Conservation (phyloP, 345 rosid genomes). For the Ailanthus altissimus region DNA sequence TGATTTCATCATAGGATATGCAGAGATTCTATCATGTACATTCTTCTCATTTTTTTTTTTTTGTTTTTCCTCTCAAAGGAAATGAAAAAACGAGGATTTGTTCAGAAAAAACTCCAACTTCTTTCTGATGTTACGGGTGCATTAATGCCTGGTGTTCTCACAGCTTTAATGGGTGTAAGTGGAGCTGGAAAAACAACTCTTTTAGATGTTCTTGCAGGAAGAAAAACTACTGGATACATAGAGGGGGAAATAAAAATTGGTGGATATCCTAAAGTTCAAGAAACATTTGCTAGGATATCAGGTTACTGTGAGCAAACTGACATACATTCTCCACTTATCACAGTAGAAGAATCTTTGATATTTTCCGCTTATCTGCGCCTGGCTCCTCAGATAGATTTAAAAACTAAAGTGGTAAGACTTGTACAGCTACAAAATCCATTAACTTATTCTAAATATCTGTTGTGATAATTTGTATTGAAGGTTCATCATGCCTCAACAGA, state of each 20-base stretch:
- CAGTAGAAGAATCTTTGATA: slow-evolving; percentile 43
- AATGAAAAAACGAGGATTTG: slow-evolving; percentile 35
- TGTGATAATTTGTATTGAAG: no score
- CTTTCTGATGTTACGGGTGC: slow-evolving; percentile 44
- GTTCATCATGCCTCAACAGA: no score
- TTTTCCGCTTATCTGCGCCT: slow-evolving; percentile 47
- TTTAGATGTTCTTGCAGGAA: slow-evolving; percentile 56
- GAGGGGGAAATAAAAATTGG: slow-evolving; percentile 44
- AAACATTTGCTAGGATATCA: slow-evolving; percentile 43
- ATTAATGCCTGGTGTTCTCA: slow-evolving; percentile 49
- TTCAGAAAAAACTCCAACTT: slow-evolving; percentile 35
- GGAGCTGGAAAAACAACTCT: slow-evolving; percentile 55
- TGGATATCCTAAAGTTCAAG: slow-evolving; percentile 51
- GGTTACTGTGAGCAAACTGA: slow-evolving; percentile 53
- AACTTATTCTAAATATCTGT: no score
- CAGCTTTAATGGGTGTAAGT: slow-evolving; percentile 50
- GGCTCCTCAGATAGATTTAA: slow-evolving; percentile 30
- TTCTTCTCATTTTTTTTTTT: no score
- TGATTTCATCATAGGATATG: no score
- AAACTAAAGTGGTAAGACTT: slow-evolving; percentile 44
- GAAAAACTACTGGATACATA: slow-evolving; percentile 46
- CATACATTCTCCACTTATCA: slow-evolving; percentile 46
- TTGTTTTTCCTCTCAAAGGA: no score
- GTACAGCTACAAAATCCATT: no score
- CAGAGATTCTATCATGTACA: no score